Base-by-base conservation (phyloP, 2,329 filamentous ascomycete genomes). In the Aureobasidium sp. region DNA sequence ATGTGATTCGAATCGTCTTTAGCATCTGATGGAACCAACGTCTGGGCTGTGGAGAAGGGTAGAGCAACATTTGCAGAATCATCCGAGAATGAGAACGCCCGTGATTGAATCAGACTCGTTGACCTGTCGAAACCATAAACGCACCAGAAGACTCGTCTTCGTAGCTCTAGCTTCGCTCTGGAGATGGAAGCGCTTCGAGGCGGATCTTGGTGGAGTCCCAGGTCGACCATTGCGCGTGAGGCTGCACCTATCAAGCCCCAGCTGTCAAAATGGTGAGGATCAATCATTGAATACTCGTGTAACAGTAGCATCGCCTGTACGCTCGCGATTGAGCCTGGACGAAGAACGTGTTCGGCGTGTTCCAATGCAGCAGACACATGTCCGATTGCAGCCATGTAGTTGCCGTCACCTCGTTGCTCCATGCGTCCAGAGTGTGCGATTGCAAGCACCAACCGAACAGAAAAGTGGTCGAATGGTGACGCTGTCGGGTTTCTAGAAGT, bases 171-270 rank as follows among this genome's bases (percentile, higher is more conserved):
- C 49, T 86, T 84, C 3, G 83, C 78, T 66, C 86, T 87, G 62
- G 90, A 85, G 13, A 86, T 81, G 32, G 85, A 77, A 16, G 88
- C 82, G 64, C 88, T 86, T 62, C 83, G 81, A 0, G 89, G 87
- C 3, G 91, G 91, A 67, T 97, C 93, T 75, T 97, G 93, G 73
- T 97, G 94, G 62, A 95, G 86, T 8, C 94, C 94, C 36, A 97
- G 77, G 75, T 99, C 94, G 25, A 97, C 83, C 70, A 93, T 86
- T 5, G 91, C 90, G 62, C 93, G 85, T 44, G 90, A 90, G 6
- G 93, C 92, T 71, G 94, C 92, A 7, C 93, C 94, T 61, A 97
- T 89, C 64, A 97, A 76, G 66, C 94, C 92, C 92, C 94, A 97
- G 68, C 88, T 91, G 69, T 96, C 91, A 69, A 96, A 97, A 70